Conservation (phyloP, 2,329 filamentous ascomycete species). For the Neocatenulostroma microsporum region DNA sequence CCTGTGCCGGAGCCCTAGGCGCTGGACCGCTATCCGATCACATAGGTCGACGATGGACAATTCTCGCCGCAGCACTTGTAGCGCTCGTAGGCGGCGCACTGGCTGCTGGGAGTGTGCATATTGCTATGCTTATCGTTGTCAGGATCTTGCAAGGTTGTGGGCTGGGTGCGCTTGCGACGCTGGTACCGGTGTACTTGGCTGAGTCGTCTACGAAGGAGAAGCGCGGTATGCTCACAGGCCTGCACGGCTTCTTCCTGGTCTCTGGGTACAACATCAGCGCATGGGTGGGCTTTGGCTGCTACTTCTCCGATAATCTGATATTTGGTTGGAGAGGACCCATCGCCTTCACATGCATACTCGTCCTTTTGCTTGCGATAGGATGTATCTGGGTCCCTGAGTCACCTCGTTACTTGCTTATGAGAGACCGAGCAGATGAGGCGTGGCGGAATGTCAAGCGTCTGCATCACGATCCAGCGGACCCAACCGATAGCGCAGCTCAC, state of each 20-base stretch:
- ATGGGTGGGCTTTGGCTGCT: constrained; percentile 6
- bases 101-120: constrained; percentile 7
- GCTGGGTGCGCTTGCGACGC: constrained; percentile 5
- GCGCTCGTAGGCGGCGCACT: constrained; percentile 4
- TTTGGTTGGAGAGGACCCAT: constrained; percentile 8
- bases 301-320: constrained; percentile 5
- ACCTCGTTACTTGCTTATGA: constrained; percentile 7
- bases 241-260: constrained; percentile 8
- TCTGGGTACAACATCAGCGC: constrained; percentile 7
- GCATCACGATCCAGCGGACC: constrained; percentile 5
- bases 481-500: constrained; percentile 5
- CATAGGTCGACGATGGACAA: constrained; percentile 5
- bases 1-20: constrained; percentile 4
- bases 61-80: constrained; percentile 2
- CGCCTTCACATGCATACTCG: constrained; percentile 6
- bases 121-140: constrained; percentile 7
- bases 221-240: constrained; percentile 5
- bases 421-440: constrained; percentile 5
- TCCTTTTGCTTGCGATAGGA: constrained; percentile 4
- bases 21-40: constrained; percentile 5
- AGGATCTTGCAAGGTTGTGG: constrained; percentile 7
- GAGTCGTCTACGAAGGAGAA: constrained; percentile 6
- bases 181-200: constrained; percentile 6
- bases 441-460: constrained; percentile 5
- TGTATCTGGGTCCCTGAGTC: constrained; percentile 6